Percentiles rank a stretch among this genome's conserved stretches.
phyloP scores from a whole-genome alignment of 192 early-diverging fungal genomes.

The Jimgerdemannia lactiflua region DNA sequence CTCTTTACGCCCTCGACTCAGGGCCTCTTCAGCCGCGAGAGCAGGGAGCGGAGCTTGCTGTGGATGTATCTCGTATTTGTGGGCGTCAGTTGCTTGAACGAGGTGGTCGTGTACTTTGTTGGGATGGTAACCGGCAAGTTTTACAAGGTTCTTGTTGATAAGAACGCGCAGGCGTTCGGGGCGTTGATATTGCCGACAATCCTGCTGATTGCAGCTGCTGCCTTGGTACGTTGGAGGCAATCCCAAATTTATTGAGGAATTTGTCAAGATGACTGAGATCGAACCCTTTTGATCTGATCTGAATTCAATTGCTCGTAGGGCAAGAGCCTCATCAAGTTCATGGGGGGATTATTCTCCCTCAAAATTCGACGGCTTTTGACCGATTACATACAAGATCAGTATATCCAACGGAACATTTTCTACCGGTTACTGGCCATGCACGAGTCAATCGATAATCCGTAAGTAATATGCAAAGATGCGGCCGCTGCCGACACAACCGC shows the following conservation, averaged over 20 bases:
- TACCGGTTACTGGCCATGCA: slow-evolving; percentile 55
- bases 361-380: slow-evolving; percentile 60
- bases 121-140: slow-evolving; percentile 72
- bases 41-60: slow-evolving; percentile 22
- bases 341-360: slow-evolving; percentile 62
- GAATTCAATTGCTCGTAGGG: slow-evolving; percentile 25
- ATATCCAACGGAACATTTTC: slow-evolving; percentile 53
- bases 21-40: slow-evolving; percentile 2
- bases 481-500: background rate
- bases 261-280: slow-evolving; percentile 9
- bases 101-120: slow-evolving; percentile 62
- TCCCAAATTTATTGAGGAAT: background rate
- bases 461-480: slow-evolving; percentile 19
- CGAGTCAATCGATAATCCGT: slow-evolving; percentile 69
- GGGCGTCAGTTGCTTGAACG: slow-evolving; percentile 32
- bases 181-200: slow-evolving; percentile 52
- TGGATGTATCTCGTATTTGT: slow-evolving; percentile 45
- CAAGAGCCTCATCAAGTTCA: slow-evolving; percentile 57
- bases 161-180: slow-evolving; percentile 59
- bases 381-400: slow-evolving; percentile 56
- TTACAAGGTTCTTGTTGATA: slow-evolving; percentile 68
- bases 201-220: slow-evolving; percentile 52
- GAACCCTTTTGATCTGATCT: background rate
- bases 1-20: slow-evolving; percentile 19
- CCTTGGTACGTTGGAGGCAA: slow-evolving; percentile 38